Base-by-base conservation (phyloP, 208 protist genomes). In the Wallacemonas sp. region DNA sequence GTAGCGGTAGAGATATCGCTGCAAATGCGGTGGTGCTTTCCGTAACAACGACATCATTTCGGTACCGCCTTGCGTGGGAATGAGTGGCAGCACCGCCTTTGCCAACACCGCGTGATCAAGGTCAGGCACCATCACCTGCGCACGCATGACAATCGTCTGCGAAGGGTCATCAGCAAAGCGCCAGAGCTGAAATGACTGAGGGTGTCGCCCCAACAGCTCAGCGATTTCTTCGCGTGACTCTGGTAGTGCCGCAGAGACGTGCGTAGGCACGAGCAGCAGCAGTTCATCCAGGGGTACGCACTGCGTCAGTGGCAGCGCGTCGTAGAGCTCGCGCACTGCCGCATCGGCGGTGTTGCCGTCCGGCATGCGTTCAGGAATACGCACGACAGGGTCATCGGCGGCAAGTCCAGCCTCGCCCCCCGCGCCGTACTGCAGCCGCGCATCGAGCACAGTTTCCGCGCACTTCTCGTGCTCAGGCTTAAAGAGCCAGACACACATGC, bases 251-350 rank as follows among this genome's bases (percentile, higher is more conserved):
- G 73, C 66, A 13, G 81, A 87, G 19, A 95, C 81, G 9, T 85
- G 73, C 0, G 79, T 60, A 10, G 84, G 81, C 17, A 95, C 80
- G 13, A 95, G 62, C 15, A 71, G 74, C 12, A 95, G 79, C 32
- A 95, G 72, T 33, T 95, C 90, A 17, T 81, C 76, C 32, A 95
- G 67, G 50, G 87, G 80, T 1, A 78, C 87, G 57, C 85, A 92
- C 70, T 92, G 84, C 62, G 81, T 85, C 38, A 95, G 73, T 21
- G 90, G 90, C 9, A 95, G 78, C 10, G 87, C 82, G 45, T 95
- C 87, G 69, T 93, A 95, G n/a, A 95, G 39, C 66, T 88, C 85
- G n/a, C 76, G 63, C 36, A 95, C 71, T 1, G 85, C 85, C 78
- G 78, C 85, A 24, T 90, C 87, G 1, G 75, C 75, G n/a, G 82